Percentiles rank a stretch among this genome's conserved stretches.
Evolutionary conservation across 2,329 filamentous ascomycete species (phyloP).

Genomic region (Colletotrichum sp.): DNA sequence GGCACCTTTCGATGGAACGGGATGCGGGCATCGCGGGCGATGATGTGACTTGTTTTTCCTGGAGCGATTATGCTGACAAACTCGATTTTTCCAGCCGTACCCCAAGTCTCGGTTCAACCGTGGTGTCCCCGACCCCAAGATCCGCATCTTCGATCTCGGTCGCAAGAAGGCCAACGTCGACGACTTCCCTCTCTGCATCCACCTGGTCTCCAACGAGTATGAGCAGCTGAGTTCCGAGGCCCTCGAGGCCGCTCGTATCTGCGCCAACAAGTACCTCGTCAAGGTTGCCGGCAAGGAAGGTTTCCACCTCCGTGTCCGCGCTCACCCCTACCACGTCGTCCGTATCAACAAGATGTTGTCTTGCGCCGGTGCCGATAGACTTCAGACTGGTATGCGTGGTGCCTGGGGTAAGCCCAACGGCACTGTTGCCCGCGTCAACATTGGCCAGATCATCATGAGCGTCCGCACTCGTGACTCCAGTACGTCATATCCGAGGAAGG

Average conservation of each 20-base stretch:
- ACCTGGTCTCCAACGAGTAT: conserved; percentile 99
- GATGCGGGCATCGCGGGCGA: background rate
- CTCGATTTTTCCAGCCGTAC: conserved; percentile 71
- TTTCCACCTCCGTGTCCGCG: conserved; percentile 80
- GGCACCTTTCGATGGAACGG: background rate
- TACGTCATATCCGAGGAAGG: conserved; percentile 49
- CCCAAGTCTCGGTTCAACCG: conserved; percentile 99
- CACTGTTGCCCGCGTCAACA: conserved; percentile 99
- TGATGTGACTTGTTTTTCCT: background rate
- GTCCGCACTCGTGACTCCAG: conserved; percentile 95
- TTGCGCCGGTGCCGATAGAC: conserved; percentile 99
- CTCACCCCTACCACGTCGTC: conserved; percentile 99
- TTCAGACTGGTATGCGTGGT: conserved; percentile 99
- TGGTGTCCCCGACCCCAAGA: conserved; percentile 87
- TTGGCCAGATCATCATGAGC: conserved; percentile 98
- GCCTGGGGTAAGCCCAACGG: conserved; percentile 99
- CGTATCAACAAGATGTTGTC: conserved; percentile 99
- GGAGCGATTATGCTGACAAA: background rate
- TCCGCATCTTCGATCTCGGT: conserved; percentile 98
- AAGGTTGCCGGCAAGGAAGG: conserved; percentile 75
- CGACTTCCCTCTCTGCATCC: conserved; percentile 98
- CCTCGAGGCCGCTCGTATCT: conserved; percentile 99
- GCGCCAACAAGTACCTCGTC: conserved; percentile 97
- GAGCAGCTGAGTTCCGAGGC: conserved; percentile 99
- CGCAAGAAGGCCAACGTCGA: conserved; percentile 99